Evolutionary conservation across 2,329 filamentous ascomycete genomes (phyloP).

Genomic region (Aspergillaceae sp.): DNA sequence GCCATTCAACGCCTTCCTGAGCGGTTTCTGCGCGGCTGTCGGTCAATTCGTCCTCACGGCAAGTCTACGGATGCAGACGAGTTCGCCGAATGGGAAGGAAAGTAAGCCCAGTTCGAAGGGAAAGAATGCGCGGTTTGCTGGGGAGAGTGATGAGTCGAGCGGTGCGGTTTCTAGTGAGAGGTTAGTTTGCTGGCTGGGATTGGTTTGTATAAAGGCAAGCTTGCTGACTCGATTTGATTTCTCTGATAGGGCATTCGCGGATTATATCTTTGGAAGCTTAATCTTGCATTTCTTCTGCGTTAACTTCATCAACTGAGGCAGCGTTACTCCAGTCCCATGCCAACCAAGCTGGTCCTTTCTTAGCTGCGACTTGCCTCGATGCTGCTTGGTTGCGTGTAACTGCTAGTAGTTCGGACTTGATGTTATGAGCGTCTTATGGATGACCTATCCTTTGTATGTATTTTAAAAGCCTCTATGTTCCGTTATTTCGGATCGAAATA

Average conservation of each 20-base stretch:
- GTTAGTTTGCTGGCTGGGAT: slow-evolving; percentile 13
- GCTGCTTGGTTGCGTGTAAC: not conserved
- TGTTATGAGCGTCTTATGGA: not conserved
- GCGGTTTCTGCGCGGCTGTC: slow-evolving; percentile 87
- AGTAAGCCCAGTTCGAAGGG: slow-evolving; percentile 46
- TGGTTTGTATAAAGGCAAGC: not conserved
- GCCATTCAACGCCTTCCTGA: slow-evolving; percentile 98
- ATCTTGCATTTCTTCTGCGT: slow-evolving; percentile 98
- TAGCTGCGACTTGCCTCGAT: too few species aligned
- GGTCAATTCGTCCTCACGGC: slow-evolving; percentile 96
- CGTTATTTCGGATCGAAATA: too few species aligned
- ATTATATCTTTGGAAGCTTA: slow-evolving; percentile 89
- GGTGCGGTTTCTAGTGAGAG: slow-evolving; percentile 32
- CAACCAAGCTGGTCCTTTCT: too few species aligned
- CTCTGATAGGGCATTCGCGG: slow-evolving; percentile 71
- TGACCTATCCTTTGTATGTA: too few species aligned
- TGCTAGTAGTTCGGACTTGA: not conserved
- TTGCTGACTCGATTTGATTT: not conserved
- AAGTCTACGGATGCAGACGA: slow-evolving; percentile 84
- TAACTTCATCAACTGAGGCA: slow-evolving; percentile 91
- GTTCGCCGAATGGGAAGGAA: slow-evolving; percentile 52
- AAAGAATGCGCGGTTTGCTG: slow-evolving; percentile 18
- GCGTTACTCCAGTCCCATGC: not conserved
- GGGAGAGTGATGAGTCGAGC: slow-evolving; percentile 16
- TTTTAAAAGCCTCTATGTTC: too few species aligned